A percentile compares a stretch with the other conserved stretches of the same genome.
phyloP scores from a whole-genome alignment of 2,329 filamentous ascomycete species.

The Penicillium sp. region DNA sequence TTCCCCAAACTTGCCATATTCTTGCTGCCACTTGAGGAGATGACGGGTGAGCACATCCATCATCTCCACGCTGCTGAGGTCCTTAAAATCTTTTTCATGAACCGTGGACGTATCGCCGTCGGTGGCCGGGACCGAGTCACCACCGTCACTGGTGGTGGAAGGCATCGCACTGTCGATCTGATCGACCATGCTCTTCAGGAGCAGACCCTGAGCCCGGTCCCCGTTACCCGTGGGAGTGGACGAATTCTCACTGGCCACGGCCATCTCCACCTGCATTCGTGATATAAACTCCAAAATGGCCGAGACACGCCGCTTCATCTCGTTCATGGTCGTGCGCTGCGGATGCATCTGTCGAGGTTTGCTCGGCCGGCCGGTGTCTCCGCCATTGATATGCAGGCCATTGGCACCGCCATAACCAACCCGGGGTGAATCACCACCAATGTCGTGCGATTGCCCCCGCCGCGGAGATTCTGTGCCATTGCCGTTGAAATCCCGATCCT shows the following conservation, averaged over 20 bases:
- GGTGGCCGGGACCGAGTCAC: conserved; percentile 23
- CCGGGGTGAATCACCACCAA: conserved; percentile 36
- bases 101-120: conserved; percentile 21
- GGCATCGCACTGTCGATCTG: conserved; percentile 29
- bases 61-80: conserved; percentile 76
- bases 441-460: conserved; percentile 38
- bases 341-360: conserved; percentile 55
- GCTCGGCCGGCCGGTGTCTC: conserved; percentile 53
- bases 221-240: conserved; percentile 36
- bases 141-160: conserved; percentile 23
- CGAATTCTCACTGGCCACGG: conserved; percentile 50
- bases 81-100: conserved; percentile 58
- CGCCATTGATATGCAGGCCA: conserved; percentile 51
- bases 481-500: conserved; percentile 61
- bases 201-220: conserved; percentile 31
- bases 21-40: conserved; percentile 77
- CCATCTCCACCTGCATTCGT: conserved; percentile 80
- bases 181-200: conserved; percentile 34
- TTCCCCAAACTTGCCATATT: conserved; percentile 54
- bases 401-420: conserved; percentile 30
- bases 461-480: conserved; percentile 44
- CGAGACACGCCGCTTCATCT: conserved; percentile 78
- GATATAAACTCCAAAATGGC: conserved; percentile 86
- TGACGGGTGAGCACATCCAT: conserved; percentile 79
- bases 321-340: conserved; percentile 67